Base-by-base conservation (phyloP, 441 rosid genomes). In the Populus trichocarpa region DNA sequence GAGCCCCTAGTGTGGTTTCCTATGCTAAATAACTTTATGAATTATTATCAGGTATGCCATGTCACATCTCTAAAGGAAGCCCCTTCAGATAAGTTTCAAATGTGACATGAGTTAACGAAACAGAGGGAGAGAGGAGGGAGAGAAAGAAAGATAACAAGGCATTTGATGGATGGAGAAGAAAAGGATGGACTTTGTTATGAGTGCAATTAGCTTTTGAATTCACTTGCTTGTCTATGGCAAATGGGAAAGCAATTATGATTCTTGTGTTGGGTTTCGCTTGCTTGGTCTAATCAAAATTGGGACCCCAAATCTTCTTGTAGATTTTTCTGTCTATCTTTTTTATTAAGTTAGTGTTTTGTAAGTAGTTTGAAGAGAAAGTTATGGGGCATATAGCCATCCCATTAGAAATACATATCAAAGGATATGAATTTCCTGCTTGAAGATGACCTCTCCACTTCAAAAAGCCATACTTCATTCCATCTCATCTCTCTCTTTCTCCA, bases 241-340 rank as follows among this genome's bases (percentile, higher is more conserved):
- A 69, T 46, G 46, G 18, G 69, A 66, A 77, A 67, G 67, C 73
- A 50, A 66, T 36, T 36, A 75, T 76, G 74, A 86, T 85, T 79
- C 68, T 68, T 78, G 69, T 77, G 79, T 73, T 81, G 73, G 77
- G 77, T 78, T 84, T 70, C 76, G 83, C 77, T 75, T 78, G 85
- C 84, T 81, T 81, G 77, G 82, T 81, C 84, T 70, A 70, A 85
- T 80, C 80, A 84, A 78, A 65, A 79, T 61, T 70, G 79, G 85
- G 87, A 81, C 83, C 84, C 81, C 23, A 66, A 25, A 66, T 25
- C 88, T 82, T 73, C 25, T 32, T 8, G 30, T 30, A 75, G 89
- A 87, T 87, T 83, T 83, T 79, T 77, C 33, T 85, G 87, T 86
- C 86, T 81, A 13, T 8, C 16, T n/a, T 28, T 28, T 73, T 57